Evolutionary conservation across 208 protist species (phyloP).

Genomic region (Acanthamoeba quina): DNA sequence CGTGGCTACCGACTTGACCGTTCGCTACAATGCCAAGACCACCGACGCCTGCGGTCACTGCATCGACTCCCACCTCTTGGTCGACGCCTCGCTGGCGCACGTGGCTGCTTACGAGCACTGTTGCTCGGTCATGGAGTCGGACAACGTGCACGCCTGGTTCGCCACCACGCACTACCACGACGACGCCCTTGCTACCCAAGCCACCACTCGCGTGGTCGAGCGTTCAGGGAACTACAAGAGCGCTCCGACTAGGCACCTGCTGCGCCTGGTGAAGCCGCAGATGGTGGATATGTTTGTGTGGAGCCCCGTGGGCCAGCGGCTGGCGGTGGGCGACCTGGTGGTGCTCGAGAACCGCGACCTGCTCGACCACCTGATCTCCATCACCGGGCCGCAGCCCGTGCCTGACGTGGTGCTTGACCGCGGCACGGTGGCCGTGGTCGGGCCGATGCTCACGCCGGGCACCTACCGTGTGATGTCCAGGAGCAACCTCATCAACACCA

Average conservation of each 20-base stretch:
- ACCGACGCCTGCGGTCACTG: background rate
- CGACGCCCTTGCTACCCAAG: background rate
- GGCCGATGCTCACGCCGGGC: background rate
- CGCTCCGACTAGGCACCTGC: background rate
- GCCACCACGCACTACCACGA: background rate
- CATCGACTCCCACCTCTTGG: background rate
- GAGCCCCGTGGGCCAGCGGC: too few species aligned
- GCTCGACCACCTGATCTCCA: background rate
- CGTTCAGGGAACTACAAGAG: background rate
- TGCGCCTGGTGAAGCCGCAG: background rate
- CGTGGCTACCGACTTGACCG: background rate
- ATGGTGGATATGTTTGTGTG: too few species aligned
- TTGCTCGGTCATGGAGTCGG: background rate
- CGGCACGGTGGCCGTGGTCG: background rate
- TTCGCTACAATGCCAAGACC: background rate
- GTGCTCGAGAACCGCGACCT: conserved; percentile 1
- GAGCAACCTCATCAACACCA: background rate
- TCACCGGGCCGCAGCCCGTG: background rate
- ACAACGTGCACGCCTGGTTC: background rate
- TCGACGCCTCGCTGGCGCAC: background rate
- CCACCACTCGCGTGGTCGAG: background rate
- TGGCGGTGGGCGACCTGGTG: background rate
- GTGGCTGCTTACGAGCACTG: background rate
- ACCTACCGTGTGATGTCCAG: background rate
- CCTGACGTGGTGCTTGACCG: background rate